phyloP scores from a whole-genome alignment of 306 rosid genomes.

The Abrus precatorius region DNA sequence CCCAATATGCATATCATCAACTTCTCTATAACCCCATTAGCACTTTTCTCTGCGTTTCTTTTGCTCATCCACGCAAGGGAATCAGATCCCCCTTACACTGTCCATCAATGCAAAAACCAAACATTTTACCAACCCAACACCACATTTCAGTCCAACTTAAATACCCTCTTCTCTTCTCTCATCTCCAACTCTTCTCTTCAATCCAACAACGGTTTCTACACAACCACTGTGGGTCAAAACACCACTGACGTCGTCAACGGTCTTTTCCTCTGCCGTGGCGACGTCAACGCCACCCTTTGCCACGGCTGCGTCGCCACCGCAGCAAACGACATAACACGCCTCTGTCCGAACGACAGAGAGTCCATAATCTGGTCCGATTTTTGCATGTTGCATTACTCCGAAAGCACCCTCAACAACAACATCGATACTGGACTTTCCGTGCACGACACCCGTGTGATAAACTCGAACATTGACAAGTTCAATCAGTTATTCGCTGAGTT shows the following conservation, averaged over 20 bases:
- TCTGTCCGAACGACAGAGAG: conserved; percentile 54
- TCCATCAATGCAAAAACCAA: not conserved
- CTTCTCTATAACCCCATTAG: not conserved
- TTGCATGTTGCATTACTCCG: conserved; percentile 58
- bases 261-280: conserved; percentile 71
- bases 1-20: not conserved
- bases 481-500: not conserved
- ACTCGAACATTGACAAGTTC: conserved; percentile 7
- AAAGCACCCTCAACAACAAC: conserved; percentile 27
- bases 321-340: not conserved
- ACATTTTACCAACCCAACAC: too few species aligned
- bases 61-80: not conserved
- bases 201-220: conserved; percentile 34
- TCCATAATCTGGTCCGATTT: conserved; percentile 58
- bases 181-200: conserved; percentile 46
- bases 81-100: not conserved
- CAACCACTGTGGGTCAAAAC: not conserved
- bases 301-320: conserved; percentile 54
- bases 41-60: not conserved
- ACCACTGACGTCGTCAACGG: conserved; percentile 48
- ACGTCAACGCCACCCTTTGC: conserved; percentile 42
- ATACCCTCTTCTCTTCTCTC: conserved; percentile 52
- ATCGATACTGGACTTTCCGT: not conserved
- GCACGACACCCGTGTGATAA: not conserved
- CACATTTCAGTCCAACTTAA: too few species aligned